phyloP scores from a whole-genome alignment of 768 basidiomycete genomes.

The Candolleomyces eurysporus region DNA sequence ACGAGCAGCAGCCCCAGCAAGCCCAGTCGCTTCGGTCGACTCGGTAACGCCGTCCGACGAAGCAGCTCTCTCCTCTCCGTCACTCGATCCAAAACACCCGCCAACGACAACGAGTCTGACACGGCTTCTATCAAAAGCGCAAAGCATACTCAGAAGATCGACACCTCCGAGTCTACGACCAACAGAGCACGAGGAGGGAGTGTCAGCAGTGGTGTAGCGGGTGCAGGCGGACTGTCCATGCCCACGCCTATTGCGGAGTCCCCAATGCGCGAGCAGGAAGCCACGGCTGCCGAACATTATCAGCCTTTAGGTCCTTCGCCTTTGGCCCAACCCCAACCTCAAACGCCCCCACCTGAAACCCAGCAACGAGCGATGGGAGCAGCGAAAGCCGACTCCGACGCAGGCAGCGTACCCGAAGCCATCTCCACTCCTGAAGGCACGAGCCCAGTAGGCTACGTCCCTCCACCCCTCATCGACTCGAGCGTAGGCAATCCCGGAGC shows the following conservation, averaged over 20 bases:
- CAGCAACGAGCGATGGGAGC: not conserved
- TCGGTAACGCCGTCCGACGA: not conserved
- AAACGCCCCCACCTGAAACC: too few relatives aligned
- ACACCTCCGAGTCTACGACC: not conserved
- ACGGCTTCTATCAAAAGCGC: not conserved
- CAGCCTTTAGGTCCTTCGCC: not conserved
- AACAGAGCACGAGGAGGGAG: not conserved
- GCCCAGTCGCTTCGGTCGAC: not conserved
- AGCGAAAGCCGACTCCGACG: not conserved
- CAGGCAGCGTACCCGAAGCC: not conserved
- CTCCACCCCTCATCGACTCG: constrained; percentile 39
- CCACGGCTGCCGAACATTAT: not conserved
- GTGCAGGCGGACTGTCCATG: not conserved
- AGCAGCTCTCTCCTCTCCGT: not conserved
- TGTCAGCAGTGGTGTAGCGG: too few relatives aligned
- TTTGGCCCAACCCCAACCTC: not conserved
- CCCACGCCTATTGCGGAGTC: not conserved
- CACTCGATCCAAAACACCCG: not conserved
- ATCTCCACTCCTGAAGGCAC: constrained; percentile 12
- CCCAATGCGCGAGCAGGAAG: not conserved
- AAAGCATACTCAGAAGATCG: not conserved
- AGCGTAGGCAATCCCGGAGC: constrained; percentile 45
- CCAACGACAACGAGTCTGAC: not conserved
- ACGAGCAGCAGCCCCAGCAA: not conserved
- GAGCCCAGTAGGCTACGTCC: constrained; percentile 32